Conservation (phyloP, 352 stramenopile genomes). For the Phytopythium kandeliae region DNA sequence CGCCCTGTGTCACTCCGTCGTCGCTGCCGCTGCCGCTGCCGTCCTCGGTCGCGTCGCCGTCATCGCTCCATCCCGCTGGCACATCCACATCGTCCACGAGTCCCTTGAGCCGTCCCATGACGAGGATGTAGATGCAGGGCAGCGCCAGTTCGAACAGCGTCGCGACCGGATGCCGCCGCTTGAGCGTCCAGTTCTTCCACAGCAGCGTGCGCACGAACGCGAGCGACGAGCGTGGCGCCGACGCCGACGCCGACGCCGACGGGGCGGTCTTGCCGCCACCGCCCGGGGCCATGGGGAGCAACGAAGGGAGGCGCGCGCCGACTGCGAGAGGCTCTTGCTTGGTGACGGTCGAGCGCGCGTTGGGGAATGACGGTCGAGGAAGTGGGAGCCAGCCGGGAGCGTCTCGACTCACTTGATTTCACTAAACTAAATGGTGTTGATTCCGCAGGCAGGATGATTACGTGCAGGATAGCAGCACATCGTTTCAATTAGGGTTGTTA, state of each 20-base stretch:
- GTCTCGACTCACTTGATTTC: no score
- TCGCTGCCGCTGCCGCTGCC: constrained; percentile 21
- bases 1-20: constrained; percentile 10
- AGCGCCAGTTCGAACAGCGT: constrained; percentile 45
- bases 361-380: no score
- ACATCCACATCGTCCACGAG: constrained; percentile 41
- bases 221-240: background rate
- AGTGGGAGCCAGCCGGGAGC: no score
- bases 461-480: no score
- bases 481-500: no score
- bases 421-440: no score
- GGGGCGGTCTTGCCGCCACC: no score
- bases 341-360: no score
- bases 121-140: constrained; percentile 50
- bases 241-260: background rate
- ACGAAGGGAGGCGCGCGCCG: no score
- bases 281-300: no score
- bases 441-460: no score
- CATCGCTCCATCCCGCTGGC: constrained; percentile 41
- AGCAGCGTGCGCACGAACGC: constrained; percentile 39
- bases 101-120: constrained; percentile 52
- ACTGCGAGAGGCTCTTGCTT: no score
- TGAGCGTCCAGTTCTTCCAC: constrained; percentile 68
- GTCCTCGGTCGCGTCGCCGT: constrained; percentile 33
- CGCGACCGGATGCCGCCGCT: constrained; percentile 39